Conservation (phyloP, 225 moss, liverwort and hornwort genomes). For the Takakia lepidozioides region DNA sequence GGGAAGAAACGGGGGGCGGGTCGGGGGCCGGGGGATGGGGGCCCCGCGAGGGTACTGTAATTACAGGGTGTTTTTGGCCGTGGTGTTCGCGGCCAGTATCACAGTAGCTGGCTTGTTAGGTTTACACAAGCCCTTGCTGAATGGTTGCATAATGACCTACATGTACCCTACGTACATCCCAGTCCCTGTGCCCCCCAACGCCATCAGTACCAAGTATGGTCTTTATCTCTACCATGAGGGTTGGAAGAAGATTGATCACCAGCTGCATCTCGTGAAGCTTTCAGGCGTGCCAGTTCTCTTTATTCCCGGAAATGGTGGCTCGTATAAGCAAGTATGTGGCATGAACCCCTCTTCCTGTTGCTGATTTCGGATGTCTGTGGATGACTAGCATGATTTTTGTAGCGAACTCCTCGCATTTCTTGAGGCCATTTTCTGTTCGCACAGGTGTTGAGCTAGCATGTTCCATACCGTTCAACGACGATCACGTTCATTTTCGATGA, state of each 20-base stretch:
- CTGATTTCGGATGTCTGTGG: no score
- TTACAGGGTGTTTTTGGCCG: slow-evolving; percentile 35
- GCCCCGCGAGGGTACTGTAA: no score
- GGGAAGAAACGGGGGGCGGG: no score
- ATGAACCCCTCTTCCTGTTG: not conserved
- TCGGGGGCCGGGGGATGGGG: no score
- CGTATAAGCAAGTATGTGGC: slow-evolving; percentile 80
- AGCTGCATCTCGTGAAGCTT: slow-evolving; percentile 92
- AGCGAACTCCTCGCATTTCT: not conserved
- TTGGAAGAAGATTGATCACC: slow-evolving; percentile 96
- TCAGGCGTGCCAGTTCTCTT: slow-evolving; percentile 96
- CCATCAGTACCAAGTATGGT: slow-evolving; percentile 53
- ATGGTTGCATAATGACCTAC: slow-evolving; percentile 86
- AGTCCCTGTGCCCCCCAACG: slow-evolving; percentile 57
- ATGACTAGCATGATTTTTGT: no score
- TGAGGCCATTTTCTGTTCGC: not conserved
- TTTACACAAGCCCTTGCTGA: slow-evolving; percentile 60
- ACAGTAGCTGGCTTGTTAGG: slow-evolving; percentile 60
- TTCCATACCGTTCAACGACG: no score
- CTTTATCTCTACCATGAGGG: slow-evolving; percentile 94
- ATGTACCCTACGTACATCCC: slow-evolving; percentile 99
- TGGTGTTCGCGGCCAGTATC: slow-evolving; percentile 32
- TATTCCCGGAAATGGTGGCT: slow-evolving; percentile 97
- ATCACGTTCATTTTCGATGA: no score
- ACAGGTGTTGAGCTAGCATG: not conserved